These are phyloP conservation scores for Jamesozyma lodderae DNA, from an alignment of 805 yeast species.

Conservation along the genomic window DNA sequence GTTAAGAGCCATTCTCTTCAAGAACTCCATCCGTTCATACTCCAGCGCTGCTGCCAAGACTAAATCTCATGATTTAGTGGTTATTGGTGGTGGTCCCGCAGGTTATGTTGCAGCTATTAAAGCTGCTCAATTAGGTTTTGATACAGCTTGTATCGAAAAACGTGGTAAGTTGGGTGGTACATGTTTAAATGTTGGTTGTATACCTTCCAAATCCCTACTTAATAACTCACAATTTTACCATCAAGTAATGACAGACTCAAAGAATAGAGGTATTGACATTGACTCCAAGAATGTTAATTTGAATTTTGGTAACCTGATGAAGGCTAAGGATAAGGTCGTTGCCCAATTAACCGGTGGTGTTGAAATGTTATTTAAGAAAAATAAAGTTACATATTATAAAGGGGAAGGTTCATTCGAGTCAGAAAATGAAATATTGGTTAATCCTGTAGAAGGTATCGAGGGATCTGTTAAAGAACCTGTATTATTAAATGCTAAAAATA, in stretches of 20 bases:
- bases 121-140: constrained; percentile 91
- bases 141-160: constrained; percentile 95
- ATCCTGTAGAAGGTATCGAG: constrained; percentile 79
- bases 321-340: constrained; percentile 88
- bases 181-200: constrained; percentile 97
- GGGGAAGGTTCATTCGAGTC: constrained; percentile 84
- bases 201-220: constrained; percentile 91
- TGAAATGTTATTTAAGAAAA: constrained; percentile 90
- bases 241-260: constrained; percentile 76
- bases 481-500: constrained; percentile 67
- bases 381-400: constrained; percentile 88
- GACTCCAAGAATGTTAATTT: constrained; percentile 50
- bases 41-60: no score
- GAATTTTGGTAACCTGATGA: constrained; percentile 73
- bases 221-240: constrained; percentile 94
- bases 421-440: constrained; percentile 69
- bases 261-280: constrained; percentile 83
- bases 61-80: constrained; percentile 76
- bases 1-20: constrained; percentile 13
- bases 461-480: constrained; percentile 55
- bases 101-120: constrained; percentile 98
- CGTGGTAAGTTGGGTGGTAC: constrained; percentile 97
- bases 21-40: constrained; percentile 4
- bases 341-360: constrained; percentile 86
- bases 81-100: constrained; percentile 99